Conservation (phyloP, 495 filamentous ascomycete species). For the Hypoxylon fragiforme region DNA sequence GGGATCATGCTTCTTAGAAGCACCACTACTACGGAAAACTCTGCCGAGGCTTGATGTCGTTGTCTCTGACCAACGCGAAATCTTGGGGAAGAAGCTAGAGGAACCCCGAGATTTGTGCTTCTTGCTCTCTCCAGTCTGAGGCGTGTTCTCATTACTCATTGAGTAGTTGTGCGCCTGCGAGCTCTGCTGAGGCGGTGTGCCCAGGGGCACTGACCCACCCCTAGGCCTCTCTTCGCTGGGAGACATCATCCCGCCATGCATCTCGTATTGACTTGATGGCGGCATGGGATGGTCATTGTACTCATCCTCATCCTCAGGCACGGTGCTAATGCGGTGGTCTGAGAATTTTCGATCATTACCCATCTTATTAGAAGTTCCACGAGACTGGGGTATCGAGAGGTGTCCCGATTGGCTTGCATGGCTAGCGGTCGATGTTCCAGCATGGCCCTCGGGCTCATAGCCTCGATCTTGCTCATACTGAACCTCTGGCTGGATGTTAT, state of each 20-base stretch:
- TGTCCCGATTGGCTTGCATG: constrained; percentile 74
- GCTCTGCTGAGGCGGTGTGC: constrained; percentile 68
- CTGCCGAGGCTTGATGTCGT: constrained; percentile 69
- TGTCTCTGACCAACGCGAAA: constrained; percentile 96
- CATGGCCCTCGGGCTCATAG: constrained; percentile 82
- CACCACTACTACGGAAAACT: constrained; percentile 55
- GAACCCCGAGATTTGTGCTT: constrained; percentile 92
- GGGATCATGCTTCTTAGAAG: constrained; percentile 49
- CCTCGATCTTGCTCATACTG: constrained; percentile 64
- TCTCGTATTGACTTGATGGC: constrained; percentile 47
- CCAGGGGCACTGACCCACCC: constrained; percentile 66
- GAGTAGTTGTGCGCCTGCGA: constrained; percentile 40
- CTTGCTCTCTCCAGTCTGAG: constrained; percentile 70
- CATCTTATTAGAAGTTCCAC: constrained; percentile 60
- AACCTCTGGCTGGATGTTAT: constrained; percentile 58
- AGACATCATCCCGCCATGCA: constrained; percentile 55
- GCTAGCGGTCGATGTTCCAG: constrained; percentile 73
- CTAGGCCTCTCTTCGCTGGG: constrained; percentile 53
- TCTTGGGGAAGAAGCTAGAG: constrained; percentile 85
- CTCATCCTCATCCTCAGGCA: constrained; percentile 78
- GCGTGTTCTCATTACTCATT: constrained; percentile 73
- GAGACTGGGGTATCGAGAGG: constrained; percentile 67
- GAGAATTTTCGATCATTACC: constrained; percentile 66
- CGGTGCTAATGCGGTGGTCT: constrained; percentile 83
- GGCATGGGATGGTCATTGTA: constrained; percentile 58